Evolutionary conservation across 495 filamentous ascomycete genomes (phyloP).

Genomic region (Podospora didyma): DNA sequence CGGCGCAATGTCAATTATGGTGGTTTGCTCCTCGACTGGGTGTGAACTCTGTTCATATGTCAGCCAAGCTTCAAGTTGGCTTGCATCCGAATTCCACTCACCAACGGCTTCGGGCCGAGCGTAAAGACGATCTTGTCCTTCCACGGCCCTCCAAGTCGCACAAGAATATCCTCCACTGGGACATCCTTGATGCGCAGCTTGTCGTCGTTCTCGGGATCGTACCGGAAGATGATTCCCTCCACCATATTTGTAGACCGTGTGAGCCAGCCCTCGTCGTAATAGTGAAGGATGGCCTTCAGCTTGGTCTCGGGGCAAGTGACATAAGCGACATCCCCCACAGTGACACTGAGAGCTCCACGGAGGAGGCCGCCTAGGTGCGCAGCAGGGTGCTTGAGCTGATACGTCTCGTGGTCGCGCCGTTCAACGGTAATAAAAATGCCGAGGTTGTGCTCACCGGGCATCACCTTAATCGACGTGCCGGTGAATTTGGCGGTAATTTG

Average conservation of each 20-base stretch:
- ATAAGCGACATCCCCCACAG: conserved; percentile 82
- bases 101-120: conserved; percentile 46
- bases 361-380: conserved; percentile 90
- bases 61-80: neutral
- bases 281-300: conserved; percentile 86
- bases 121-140: conserved; percentile 53
- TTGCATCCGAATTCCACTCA: conserved; percentile 23
- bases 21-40: conserved; percentile 55
- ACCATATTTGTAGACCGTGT: conserved; percentile 87
- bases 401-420: conserved; percentile 77
- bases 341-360: conserved; percentile 75
- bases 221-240: conserved; percentile 85
- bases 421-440: conserved; percentile 91
- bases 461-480: conserved; percentile 86
- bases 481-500: conserved; percentile 98
- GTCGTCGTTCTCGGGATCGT: conserved; percentile 76
- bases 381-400: conserved; percentile 89
- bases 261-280: conserved; percentile 92
- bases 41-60: conserved; percentile 30
- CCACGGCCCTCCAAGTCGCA: conserved; percentile 83
- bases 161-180: conserved; percentile 74
- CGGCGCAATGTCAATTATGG: conserved; percentile 82
- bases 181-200: conserved; percentile 79
- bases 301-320: conserved; percentile 81
- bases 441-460: conserved; percentile 86